Conservation (phyloP, 306 rosid species). For the Bauhinia variegata region DNA sequence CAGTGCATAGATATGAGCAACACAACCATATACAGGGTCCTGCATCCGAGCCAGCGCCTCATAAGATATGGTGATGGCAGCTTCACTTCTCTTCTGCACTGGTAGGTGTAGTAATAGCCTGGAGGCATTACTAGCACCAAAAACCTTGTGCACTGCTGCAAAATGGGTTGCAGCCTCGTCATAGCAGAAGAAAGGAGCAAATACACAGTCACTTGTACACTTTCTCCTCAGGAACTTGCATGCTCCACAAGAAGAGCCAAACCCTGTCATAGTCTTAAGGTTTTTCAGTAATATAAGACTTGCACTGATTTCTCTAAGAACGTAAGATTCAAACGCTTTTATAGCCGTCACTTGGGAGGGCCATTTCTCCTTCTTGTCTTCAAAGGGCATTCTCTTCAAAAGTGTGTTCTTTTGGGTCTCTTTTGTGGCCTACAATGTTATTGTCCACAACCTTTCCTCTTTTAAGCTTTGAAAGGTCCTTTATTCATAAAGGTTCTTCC, state of each 20-base stretch:
- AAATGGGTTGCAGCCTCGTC: conserved; percentile 76
- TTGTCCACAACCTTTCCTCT: conserved; percentile 62
- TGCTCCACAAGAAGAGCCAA: conserved; percentile 84
- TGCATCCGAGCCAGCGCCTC: conserved; percentile 85
- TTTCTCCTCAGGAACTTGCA: conserved; percentile 88
- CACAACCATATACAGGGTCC: conserved; percentile 81
- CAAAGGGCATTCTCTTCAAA: conserved; percentile 52
- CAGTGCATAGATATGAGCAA: conserved; percentile 77
- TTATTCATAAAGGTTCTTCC: conserved; percentile 40
- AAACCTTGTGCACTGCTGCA: conserved; percentile 83
- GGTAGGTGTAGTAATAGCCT: conserved; percentile 72
- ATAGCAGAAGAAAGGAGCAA: conserved; percentile 82
- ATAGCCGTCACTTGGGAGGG: conserved; percentile 54
- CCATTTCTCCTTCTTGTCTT: conserved; percentile 39
- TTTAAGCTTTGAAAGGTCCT: conserved; percentile 50
- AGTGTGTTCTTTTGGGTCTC: conserved; percentile 64
- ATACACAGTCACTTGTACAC: conserved; percentile 67
- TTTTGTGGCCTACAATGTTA: conserved; percentile 74
- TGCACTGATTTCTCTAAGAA: conserved; percentile 36
- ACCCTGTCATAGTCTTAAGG: conserved; percentile 64
- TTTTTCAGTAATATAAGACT: conserved; percentile 29
- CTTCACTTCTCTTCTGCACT: conserved; percentile 64
- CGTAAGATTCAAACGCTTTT: conserved; percentile 54
- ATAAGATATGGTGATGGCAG: conserved; percentile 74
- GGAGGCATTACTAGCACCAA: conserved; percentile 86